Conservation (phyloP, 2,329 filamentous ascomycete genomes). For the Graphiopsis chlorocephala region DNA sequence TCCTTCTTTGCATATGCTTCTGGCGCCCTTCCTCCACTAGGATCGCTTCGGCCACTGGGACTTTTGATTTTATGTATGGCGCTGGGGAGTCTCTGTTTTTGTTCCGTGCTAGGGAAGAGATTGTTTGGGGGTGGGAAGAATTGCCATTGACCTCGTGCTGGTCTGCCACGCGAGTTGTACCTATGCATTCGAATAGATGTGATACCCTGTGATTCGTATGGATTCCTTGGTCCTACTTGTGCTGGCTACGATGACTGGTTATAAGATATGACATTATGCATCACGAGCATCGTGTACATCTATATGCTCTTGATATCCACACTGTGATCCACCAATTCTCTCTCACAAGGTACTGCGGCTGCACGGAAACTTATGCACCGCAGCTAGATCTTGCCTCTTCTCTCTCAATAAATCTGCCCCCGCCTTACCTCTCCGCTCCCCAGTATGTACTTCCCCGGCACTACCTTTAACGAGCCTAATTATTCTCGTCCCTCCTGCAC, state of each 20-base stretch:
- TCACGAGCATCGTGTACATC: too few relatives aligned
- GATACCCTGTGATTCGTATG: conserved; percentile 16
- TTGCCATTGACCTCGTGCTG: not conserved
- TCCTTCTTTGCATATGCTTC: conserved; percentile 3
- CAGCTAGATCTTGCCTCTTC: not conserved
- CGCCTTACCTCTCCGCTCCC: not conserved
- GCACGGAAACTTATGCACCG: not conserved
- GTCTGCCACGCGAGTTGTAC: not conserved
- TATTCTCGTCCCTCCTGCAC: conserved; percentile 1
- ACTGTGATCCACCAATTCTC: too few relatives aligned
- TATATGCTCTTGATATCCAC: too few relatives aligned
- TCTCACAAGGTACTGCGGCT: not conserved
- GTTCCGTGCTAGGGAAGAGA: not conserved
- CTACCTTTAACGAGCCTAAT: not conserved
- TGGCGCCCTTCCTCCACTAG: not conserved
- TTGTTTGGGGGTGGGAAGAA: not conserved
- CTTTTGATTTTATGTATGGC: conserved; percentile 5
- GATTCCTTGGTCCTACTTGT: not conserved
- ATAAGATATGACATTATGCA: too few relatives aligned
- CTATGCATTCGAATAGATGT: conserved; percentile 3
- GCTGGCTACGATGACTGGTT: not conserved
- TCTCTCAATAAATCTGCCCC: not conserved
- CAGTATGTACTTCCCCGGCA: not conserved
- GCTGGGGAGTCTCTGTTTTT: not conserved
- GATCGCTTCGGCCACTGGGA: not conserved